These are phyloP conservation scores for Emydomyces testavorans DNA, from an alignment of 2,329 filamentous ascomycete species.

Conservation along the genomic window DNA sequence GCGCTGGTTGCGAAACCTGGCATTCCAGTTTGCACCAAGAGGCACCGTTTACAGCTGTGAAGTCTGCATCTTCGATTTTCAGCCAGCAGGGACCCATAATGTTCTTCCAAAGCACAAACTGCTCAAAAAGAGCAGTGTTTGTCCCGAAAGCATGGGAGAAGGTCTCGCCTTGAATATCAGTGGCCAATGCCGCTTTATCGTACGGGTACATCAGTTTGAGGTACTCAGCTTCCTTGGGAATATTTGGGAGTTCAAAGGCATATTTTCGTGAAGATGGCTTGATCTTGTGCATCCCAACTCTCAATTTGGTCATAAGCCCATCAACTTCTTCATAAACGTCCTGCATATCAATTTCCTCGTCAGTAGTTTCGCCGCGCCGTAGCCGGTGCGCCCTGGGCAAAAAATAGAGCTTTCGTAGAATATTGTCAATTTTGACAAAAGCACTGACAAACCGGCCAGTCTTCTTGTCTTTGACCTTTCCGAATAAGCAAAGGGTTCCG, in stretches of 20 bases:
- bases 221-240: constrained; percentile 83
- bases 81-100: constrained; percentile 99
- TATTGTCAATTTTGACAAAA: constrained; percentile 92
- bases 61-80: constrained; percentile 76
- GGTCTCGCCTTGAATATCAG: constrained; percentile 65
- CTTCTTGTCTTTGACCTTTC: constrained; percentile 86
- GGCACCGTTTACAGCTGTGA: constrained; percentile 72
- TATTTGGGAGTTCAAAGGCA: constrained; percentile 77
- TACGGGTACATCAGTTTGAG: constrained; percentile 95
- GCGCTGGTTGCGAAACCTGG: constrained; percentile 63
- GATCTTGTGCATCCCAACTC: constrained; percentile 83
- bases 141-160: constrained; percentile 91
- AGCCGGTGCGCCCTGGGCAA: constrained; percentile 60
- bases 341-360: constrained; percentile 70
- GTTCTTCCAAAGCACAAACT: constrained; percentile 97
- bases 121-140: constrained; percentile 89
- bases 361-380: constrained; percentile 53
- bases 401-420: constrained; percentile 85
- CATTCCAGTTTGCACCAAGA: constrained; percentile 97
- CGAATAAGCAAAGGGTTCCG: constrained; percentile 84
- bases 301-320: constrained; percentile 72
- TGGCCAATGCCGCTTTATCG: constrained; percentile 62
- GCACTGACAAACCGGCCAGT: constrained; percentile 72
- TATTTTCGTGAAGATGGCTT: constrained; percentile 85
- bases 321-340: constrained; percentile 88